A percentile compares a stretch with the other conserved stretches of the same genome.
Conservation (phyloP, 1,284 basidiomycete genomes). For the Malassezia equina region DNA sequence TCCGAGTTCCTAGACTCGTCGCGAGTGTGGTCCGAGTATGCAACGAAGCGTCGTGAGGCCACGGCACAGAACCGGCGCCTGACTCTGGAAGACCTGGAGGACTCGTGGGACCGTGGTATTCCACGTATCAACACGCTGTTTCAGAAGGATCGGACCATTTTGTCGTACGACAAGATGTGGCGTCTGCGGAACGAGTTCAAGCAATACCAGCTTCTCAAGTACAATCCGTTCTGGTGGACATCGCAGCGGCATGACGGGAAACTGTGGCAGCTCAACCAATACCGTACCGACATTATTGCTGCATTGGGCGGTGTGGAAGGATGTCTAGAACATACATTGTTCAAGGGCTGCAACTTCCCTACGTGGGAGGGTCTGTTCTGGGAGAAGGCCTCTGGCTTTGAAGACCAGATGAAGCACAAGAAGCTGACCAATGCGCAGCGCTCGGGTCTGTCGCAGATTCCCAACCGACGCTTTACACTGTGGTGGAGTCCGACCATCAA, state of each 20-base stretch:
- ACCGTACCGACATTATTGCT: conserved; percentile 97
- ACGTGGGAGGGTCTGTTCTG: conserved; percentile 56
- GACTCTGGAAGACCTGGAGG: conserved; percentile 91
- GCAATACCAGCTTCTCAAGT: conserved; percentile 83
- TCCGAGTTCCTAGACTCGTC: conserved; percentile 96
- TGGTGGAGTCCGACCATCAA: conserved; percentile 98
- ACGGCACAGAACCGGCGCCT: conserved; percentile 94
- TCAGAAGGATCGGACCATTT: conserved; percentile 92
- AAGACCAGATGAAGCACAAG: conserved; percentile 79
- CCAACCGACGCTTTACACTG: conserved; percentile 98
- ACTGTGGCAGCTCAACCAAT: conserved; percentile 94
- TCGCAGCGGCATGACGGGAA: conserved; percentile 96
- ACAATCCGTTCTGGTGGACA: conserved; percentile 96
- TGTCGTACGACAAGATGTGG: conserved; percentile 96
- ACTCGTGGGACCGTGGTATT: conserved; percentile 96
- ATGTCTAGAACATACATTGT: conserved; percentile 90
- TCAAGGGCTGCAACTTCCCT: conserved; percentile 86
- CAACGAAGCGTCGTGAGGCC: conserved; percentile 97
- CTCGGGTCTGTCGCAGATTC: conserved; percentile 93
- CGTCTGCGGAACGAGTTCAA: conserved; percentile 79
- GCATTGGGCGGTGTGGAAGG: conserved; percentile 95
- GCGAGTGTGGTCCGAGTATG: conserved; percentile 98
- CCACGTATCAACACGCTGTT: conserved; percentile 94
- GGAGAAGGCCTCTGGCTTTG: conserved; percentile 61
- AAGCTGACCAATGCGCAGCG: conserved; percentile 81